These are phyloP conservation scores for Mucor lusitanicus DNA, from an alignment of 371 early-diverging fungal genomes.

Conservation along the genomic window DNA sequence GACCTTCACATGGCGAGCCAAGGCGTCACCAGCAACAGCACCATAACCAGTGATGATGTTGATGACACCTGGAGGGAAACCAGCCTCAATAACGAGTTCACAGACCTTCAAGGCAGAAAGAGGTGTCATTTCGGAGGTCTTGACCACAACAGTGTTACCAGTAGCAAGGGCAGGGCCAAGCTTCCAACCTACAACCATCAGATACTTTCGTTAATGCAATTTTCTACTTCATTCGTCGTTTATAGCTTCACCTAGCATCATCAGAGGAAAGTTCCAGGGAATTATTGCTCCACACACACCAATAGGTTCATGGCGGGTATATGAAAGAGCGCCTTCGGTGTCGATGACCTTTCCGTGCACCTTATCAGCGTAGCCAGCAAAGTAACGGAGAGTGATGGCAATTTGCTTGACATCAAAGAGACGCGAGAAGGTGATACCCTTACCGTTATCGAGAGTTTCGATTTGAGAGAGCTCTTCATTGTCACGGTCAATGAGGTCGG, in stretches of 20 bases:
- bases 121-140: constrained; percentile 82
- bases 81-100: constrained; percentile 53
- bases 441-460: constrained; percentile 53
- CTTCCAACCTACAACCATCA: constrained; percentile 81
- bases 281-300: constrained; percentile 83
- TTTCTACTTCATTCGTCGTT: no score
- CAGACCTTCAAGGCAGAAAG: constrained; percentile 53
- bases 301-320: constrained; percentile 77
- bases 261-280: constrained; percentile 86
- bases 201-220: not conserved
- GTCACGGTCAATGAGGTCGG: constrained; percentile 46
- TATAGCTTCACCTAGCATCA: constrained; percentile 51
- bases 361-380: constrained; percentile 85
- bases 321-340: constrained; percentile 53
- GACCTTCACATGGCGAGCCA: constrained; percentile 47
- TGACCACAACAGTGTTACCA: constrained; percentile 82
- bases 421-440: constrained; percentile 46
- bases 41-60: constrained; percentile 67
- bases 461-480: constrained; percentile 45
- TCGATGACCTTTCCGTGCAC: constrained; percentile 58
- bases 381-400: constrained; percentile 67
- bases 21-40: constrained; percentile 41
- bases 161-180: constrained; percentile 87
- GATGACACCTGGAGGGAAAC: constrained; percentile 67
- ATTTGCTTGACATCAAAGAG: constrained; percentile 59